A percentile compares a stretch with the other conserved stretches of the same genome.
phyloP scores from a whole-genome alignment of 2,329 filamentous ascomycete genomes.

The Aureobasidium namibiae region DNA sequence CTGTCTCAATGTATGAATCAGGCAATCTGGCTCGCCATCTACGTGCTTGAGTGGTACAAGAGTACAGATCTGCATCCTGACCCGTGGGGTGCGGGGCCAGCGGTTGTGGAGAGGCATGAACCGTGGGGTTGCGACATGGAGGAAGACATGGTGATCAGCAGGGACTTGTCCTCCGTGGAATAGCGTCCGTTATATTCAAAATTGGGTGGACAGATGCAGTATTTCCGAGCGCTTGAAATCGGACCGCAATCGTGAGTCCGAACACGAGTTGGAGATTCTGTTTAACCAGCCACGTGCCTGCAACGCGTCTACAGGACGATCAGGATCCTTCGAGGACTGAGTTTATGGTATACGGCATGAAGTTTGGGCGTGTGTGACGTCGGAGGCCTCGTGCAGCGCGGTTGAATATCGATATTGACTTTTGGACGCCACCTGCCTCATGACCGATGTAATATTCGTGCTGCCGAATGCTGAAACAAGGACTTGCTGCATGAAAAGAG shows the following conservation, averaged over 20 bases:
- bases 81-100: neutral
- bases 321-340: neutral
- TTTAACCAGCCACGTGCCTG: neutral
- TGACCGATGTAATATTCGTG: neutral
- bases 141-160: conserved; percentile 1
- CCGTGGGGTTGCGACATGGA: neutral
- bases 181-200: neutral
- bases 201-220: neutral
- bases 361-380: neutral
- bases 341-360: neutral
- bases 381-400: neutral
- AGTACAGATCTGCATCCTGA: neutral
- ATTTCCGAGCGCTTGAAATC: neutral
- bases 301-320: neutral
- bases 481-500: neutral
- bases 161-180: neutral
- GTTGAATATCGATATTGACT: neutral
- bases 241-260: neutral
- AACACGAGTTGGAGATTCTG: neutral
- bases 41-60: neutral
- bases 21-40: neutral
- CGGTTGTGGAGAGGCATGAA: neutral
- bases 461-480: neutral
- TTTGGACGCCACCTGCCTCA: neutral
- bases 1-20: neutral